These are phyloP conservation scores for Ochetophila trinervis DNA, from an alignment of 306 rosid species.

Conservation along the genomic window DNA sequence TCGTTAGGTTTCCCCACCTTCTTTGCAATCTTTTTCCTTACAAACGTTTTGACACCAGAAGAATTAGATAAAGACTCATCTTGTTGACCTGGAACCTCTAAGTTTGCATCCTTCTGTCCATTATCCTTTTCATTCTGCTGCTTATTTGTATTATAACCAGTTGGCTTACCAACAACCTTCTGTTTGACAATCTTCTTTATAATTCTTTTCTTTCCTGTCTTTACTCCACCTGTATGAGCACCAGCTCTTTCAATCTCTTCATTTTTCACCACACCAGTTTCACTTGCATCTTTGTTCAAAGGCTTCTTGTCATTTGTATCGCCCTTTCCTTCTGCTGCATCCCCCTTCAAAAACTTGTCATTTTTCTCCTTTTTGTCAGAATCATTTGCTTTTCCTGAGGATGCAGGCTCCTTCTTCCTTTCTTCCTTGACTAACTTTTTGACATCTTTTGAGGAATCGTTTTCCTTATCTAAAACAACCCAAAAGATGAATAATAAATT, in stretches of 20 bases:
- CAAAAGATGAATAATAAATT: constrained; percentile 5
- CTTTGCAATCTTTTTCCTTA: constrained; percentile 33
- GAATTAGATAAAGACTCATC: constrained; percentile 47
- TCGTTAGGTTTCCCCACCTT: constrained; percentile 43
- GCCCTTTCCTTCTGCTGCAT: constrained; percentile 41
- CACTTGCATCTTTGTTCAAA: constrained; percentile 41
- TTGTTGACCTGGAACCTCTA: constrained; percentile 35
- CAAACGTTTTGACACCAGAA: constrained; percentile 34
- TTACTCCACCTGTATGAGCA: constrained; percentile 48
- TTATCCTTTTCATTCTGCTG: constrained; percentile 36
- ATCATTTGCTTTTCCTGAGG: constrained; percentile 47
- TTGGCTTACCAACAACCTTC: constrained; percentile 52
- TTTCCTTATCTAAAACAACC: constrained; percentile 32
- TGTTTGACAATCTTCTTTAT: constrained; percentile 80
- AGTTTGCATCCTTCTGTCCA: constrained; percentile 36
- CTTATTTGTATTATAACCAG: constrained; percentile 40
- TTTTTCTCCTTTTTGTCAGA: constrained; percentile 48
- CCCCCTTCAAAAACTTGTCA: constrained; percentile 42
- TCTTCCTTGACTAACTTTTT: constrained; percentile 40
- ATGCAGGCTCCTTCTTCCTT: constrained; percentile 49
- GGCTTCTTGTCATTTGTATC: constrained; percentile 35
- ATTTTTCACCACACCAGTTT: constrained; percentile 42
- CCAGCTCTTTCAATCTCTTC: constrained; percentile 41
- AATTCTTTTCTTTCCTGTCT: constrained; percentile 75
- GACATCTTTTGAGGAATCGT: constrained; percentile 24